Conservation (phyloP, 257 asterid genomes). For the Solanum chmielewskii region DNA sequence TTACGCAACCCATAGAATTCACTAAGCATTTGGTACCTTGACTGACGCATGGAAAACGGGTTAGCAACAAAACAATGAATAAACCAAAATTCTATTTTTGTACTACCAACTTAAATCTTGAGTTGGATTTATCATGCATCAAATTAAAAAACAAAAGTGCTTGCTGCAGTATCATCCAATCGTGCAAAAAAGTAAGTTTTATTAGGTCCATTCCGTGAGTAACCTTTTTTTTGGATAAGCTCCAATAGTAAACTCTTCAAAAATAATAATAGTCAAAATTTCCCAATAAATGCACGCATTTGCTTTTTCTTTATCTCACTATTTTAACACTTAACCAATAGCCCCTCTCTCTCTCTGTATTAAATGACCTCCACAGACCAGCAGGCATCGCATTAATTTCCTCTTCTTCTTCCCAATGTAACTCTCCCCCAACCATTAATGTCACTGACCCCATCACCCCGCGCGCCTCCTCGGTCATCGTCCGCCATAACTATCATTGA, state of each 20-base stretch:
- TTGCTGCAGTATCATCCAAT: not conserved
- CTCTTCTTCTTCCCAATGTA: slow-evolving; percentile 1
- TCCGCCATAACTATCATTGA: not conserved
- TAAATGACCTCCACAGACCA: slow-evolving; percentile 6
- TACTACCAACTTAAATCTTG: not conserved
- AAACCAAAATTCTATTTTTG: not conserved
- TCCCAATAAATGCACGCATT: slow-evolving; percentile 1
- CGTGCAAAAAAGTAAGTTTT: not conserved
- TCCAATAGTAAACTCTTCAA: not conserved
- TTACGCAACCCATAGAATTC: too few relatives aligned
- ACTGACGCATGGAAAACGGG: not conserved
- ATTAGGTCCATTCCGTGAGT: not conserved
- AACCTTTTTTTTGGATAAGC: not conserved
- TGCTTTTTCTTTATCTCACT: not conserved
- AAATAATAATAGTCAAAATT: not conserved
- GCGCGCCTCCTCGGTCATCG: not conserved
- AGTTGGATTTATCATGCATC: not conserved
- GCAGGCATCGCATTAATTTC: slow-evolving; percentile 3
- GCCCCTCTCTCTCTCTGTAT: not conserved
- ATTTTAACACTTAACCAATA: not conserved
- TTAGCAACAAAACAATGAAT: not conserved
- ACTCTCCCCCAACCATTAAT: slow-evolving; percentile 2
- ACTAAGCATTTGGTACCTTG: not conserved
- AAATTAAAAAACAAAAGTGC: not conserved
- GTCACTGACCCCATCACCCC: not conserved